These are phyloP conservation scores for Neurospora sp. DNA, from an alignment of 495 filamentous ascomycete genomes.

Conservation along the genomic window DNA sequence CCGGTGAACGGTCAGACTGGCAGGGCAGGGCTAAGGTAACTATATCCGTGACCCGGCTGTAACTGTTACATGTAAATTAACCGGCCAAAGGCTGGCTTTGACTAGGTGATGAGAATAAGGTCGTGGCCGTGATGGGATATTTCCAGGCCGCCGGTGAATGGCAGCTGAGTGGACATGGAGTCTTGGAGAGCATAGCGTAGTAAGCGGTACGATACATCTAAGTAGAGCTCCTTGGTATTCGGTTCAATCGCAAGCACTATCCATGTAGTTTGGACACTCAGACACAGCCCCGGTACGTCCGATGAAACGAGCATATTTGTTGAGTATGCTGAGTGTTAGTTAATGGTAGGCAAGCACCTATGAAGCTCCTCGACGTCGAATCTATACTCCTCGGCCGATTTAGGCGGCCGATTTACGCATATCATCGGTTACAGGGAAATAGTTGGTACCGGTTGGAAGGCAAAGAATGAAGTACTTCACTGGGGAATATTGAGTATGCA, in stretches of 20 bases:
- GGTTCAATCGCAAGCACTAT: too few species aligned
- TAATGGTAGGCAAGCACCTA: too few species aligned
- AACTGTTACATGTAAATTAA: neutral
- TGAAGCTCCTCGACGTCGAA: too few species aligned
- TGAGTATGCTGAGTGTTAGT: neutral
- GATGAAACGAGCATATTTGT: neutral
- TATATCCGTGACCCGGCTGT: neutral
- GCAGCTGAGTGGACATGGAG: neutral
- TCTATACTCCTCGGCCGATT: neutral
- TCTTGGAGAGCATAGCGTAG: too few species aligned
- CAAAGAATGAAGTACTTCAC: too few species aligned
- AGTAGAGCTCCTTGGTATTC: neutral
- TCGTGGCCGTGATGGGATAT: neutral
- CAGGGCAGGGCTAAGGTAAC: neutral
- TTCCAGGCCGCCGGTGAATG: neutral
- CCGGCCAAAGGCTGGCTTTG: neutral
- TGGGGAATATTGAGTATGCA: neutral
- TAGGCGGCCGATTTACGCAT: neutral
- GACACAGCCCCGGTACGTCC: neutral
- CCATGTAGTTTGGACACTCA: too few species aligned
- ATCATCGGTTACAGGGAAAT: neutral
- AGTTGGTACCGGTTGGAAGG: too few species aligned
- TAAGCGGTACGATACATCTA: too few species aligned
- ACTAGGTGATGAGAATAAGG: neutral
- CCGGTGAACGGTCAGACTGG: neutral